phyloP scores from a whole-genome alignment of 768 basidiomycete genomes.

The Sutorius australiensis region DNA sequence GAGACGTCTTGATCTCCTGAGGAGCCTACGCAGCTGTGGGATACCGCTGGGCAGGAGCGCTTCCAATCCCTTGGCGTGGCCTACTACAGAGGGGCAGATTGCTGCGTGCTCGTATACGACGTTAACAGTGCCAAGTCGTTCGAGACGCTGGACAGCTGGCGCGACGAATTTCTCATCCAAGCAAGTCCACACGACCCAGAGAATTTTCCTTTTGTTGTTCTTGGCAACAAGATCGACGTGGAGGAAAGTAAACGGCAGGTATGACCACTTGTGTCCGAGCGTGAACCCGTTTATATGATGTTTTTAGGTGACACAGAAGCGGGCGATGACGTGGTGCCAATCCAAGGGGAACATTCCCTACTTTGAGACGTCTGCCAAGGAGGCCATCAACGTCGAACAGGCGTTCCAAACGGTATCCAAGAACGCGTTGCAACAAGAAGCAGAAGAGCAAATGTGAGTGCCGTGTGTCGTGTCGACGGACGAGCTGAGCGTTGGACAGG shows the following conservation, averaged over 20 bases:
- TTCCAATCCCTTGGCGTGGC: slow-evolving; percentile 99
- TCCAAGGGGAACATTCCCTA: slow-evolving; percentile 99
- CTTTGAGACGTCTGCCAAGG: slow-evolving; percentile 99
- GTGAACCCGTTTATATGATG: not conserved
- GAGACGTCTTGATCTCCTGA: slow-evolving; percentile 2
- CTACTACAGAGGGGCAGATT: slow-evolving; percentile 98
- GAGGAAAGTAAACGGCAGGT: slow-evolving; percentile 99
- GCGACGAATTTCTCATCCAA: slow-evolving; percentile 98
- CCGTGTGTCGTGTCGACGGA: slow-evolving; percentile 8
- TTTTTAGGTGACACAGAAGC: slow-evolving; percentile 91
- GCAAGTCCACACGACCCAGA: slow-evolving; percentile 98
- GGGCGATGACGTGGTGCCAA: slow-evolving; percentile 99
- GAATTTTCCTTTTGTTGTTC: slow-evolving; percentile 98
- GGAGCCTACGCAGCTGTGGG: slow-evolving; percentile 77
- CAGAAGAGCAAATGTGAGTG: slow-evolving; percentile 88
- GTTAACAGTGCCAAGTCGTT: slow-evolving; percentile 99
- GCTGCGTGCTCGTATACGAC: slow-evolving; percentile 98
- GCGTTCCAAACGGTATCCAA: slow-evolving; percentile 99
- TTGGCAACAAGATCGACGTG: slow-evolving; percentile 99
- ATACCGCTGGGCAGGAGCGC: slow-evolving; percentile 98
- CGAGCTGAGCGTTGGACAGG: slow-evolving; percentile 42
- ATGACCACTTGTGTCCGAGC: slow-evolving; percentile 14
- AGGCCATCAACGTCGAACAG: slow-evolving; percentile 99
- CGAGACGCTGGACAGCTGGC: slow-evolving; percentile 98
- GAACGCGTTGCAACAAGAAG: slow-evolving; percentile 97